Conservation (phyloP, 2,329 filamentous ascomycete species). For the Didymella pinodella region DNA sequence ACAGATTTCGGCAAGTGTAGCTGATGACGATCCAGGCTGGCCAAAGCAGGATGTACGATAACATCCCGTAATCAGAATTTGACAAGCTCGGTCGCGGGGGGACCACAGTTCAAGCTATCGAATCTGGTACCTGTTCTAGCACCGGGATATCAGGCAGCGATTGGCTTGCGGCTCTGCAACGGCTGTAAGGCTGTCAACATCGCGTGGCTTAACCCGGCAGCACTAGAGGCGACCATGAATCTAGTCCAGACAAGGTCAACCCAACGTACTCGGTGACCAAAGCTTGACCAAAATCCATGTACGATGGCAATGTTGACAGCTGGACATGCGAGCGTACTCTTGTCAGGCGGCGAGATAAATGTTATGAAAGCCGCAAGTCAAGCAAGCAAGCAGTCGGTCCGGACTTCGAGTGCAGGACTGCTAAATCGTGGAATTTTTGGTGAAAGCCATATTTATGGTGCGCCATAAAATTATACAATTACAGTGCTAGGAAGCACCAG, state of each 20-base stretch:
- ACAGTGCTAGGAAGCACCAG: neutral
- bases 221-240: neutral
- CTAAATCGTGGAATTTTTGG: neutral
- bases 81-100: neutral
- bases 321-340: neutral
- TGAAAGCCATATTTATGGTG: neutral
- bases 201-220: constrained; percentile 2
- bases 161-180: constrained; percentile 6
- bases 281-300: neutral
- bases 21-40: neutral
- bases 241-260: neutral
- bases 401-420: neutral
- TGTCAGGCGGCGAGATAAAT: neutral
- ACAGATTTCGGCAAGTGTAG: neutral
- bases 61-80: neutral
- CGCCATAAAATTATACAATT: neutral
- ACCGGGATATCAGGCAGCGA: neutral
- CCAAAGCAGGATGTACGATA: neutral
- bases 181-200: constrained; percentile 4
- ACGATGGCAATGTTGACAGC: neutral
- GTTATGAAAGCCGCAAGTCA: neutral
- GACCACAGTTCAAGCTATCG: constrained; percentile 4
- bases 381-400: neutral
- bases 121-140: constrained; percentile 1
- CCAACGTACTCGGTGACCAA: neutral